Evolutionary conservation across 306 rosid genomes (phyloP).

Genomic region (Corylus avellana): DNA sequence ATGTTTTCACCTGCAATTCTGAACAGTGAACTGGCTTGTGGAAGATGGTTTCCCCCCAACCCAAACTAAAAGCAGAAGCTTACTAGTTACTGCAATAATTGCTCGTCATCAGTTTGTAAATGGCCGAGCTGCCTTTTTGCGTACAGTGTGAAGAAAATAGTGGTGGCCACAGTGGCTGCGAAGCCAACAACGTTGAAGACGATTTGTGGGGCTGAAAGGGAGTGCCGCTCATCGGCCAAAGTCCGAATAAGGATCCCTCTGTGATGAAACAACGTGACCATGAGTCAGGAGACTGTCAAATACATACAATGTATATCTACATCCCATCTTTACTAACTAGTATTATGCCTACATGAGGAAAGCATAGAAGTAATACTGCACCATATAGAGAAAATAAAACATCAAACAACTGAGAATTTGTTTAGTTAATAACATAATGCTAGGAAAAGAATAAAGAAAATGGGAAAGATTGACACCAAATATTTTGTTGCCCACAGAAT

Average conservation of each 20-base stretch:
- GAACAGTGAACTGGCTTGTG: conserved; percentile 13
- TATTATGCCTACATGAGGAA: neutral
- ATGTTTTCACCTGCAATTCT: neutral
- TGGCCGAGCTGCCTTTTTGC: conserved; percentile 61
- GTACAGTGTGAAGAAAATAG: conserved; percentile 62
- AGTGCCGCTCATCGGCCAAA: conserved; percentile 54
- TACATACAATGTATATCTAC: neutral
- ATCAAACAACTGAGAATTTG: conserved; percentile 11
- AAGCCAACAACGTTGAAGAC: conserved; percentile 59
- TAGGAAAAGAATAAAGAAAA: neutral
- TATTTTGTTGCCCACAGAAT: no score
- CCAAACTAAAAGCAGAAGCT: conserved; percentile 27
- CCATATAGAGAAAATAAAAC: neutral
- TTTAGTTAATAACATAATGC: neutral
- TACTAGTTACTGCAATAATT: conserved; percentile 37
- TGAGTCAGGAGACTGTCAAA: neutral
- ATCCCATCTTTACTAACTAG: conserved; percentile 18
- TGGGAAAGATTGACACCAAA: no score
- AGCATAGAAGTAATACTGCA: neutral
- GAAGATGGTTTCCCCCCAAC: conserved; percentile 1
- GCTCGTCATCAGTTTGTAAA: conserved; percentile 51
- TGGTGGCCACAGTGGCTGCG: conserved; percentile 51
- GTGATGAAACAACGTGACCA: conserved; percentile 27
- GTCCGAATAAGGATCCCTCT: conserved; percentile 82
- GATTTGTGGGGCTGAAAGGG: conserved; percentile 61